Percentiles rank a stretch among this genome's conserved stretches.
phyloP scores from a whole-genome alignment of 2,329 filamentous ascomycete genomes.

The Exophiala sp. region DNA sequence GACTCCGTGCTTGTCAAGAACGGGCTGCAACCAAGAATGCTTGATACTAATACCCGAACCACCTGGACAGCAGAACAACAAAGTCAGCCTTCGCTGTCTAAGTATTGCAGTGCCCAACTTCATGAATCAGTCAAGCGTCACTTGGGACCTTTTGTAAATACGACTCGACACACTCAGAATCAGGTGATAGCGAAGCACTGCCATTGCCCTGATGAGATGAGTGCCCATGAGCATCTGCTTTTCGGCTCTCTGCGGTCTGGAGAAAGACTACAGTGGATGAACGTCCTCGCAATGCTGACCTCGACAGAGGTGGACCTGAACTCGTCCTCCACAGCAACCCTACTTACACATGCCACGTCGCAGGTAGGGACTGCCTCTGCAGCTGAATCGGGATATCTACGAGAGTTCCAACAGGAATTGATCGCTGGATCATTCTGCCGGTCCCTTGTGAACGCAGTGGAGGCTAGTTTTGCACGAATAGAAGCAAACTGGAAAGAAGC shows the following conservation, averaged over 20 bases:
- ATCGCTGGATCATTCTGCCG: slow-evolving; percentile 27
- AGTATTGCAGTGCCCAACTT: slow-evolving; percentile 11
- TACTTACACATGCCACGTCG: slow-evolving; percentile 47
- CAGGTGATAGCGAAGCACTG: slow-evolving; percentile 47
- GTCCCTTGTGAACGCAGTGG: slow-evolving; percentile 34
- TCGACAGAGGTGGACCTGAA: slow-evolving; percentile 48
- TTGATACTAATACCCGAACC: slow-evolving; percentile 31
- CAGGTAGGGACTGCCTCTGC: slow-evolving; percentile 41
- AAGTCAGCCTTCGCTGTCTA: slow-evolving; percentile 6
- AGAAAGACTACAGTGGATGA: slow-evolving; percentile 49
- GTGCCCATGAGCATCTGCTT: slow-evolving; percentile 50
- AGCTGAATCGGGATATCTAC: slow-evolving; percentile 3
- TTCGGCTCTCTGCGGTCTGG: slow-evolving; percentile 49
- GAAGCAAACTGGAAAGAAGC: slow-evolving; percentile 50
- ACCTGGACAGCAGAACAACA: slow-evolving; percentile 25
- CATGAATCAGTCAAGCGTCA: background rate
- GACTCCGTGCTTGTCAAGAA: slow-evolving; percentile 44
- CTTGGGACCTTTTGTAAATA: slow-evolving; percentile 13
- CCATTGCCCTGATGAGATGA: slow-evolving; percentile 45
- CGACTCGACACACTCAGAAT: slow-evolving; percentile 40
- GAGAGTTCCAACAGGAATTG: slow-evolving; percentile 30
- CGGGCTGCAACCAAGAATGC: slow-evolving; percentile 40
- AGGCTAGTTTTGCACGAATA: slow-evolving; percentile 33
- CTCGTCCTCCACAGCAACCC: slow-evolving; percentile 42
- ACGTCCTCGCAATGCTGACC: slow-evolving; percentile 49